Evolutionary conservation across 768 basidiomycete species (phyloP).

Genomic region (Pleurotus tuber-regium): DNA sequence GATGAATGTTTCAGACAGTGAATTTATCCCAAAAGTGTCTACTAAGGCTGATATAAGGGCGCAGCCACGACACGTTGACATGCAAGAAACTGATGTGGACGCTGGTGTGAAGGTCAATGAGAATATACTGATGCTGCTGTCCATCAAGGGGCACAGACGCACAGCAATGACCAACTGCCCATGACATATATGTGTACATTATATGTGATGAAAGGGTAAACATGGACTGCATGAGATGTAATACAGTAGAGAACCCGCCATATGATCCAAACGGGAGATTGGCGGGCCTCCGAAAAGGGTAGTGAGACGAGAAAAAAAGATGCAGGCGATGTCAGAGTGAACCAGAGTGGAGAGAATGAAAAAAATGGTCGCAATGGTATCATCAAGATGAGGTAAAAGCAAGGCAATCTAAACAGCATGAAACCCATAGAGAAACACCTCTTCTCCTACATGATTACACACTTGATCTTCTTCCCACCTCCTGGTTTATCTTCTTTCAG

Average conservation of each 20-base stretch:
- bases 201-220: constrained; percentile 8
- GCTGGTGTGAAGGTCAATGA: background rate
- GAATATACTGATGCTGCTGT: constrained; percentile 1
- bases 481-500: constrained; percentile 45
- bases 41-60: background rate
- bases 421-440: constrained; percentile 45
- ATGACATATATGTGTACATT: constrained; percentile 13
- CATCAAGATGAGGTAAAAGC: constrained; percentile 72
- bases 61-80: constrained; percentile 2
- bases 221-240: constrained; percentile 7
- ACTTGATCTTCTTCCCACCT: constrained; percentile 45
- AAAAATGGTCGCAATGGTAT: constrained; percentile 60
- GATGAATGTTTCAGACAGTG: background rate
- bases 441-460: constrained; percentile 78
- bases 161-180: constrained; percentile 5
- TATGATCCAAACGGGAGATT: constrained; percentile 10
- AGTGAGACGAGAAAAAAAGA: constrained; percentile 23
- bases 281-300: constrained; percentile 19
- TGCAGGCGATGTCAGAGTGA: constrained; percentile 12
- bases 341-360: constrained; percentile 11
- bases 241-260: background rate
- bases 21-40: background rate
- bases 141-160: constrained; percentile 7
- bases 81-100: background rate
- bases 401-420: constrained; percentile 66